Conservation (phyloP, 2,329 filamentous ascomycete species). For the Fusarium nelsonii region DNA sequence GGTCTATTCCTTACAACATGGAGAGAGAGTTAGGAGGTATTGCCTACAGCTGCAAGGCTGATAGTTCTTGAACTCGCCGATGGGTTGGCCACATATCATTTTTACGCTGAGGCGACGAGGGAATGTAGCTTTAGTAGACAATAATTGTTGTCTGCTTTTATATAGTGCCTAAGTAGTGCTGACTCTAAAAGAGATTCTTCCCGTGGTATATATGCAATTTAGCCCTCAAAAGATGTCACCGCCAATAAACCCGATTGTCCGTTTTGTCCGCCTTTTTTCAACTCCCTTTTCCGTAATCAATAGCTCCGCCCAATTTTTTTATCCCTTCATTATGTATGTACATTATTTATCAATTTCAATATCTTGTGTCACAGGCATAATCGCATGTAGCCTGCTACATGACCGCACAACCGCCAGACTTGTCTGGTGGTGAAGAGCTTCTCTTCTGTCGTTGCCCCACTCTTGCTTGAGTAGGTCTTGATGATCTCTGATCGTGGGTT, state of each 20-base stretch:
- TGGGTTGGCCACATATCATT: neutral
- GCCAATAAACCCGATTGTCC: neutral
- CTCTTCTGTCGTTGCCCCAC: conserved; percentile 10
- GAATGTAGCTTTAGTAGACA: too few relatives aligned
- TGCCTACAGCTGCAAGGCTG: conserved; percentile 16
- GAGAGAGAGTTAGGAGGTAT: conserved; percentile 13
- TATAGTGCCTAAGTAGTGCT: neutral
- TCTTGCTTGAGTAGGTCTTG: conserved; percentile 7
- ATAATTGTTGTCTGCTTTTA: neutral
- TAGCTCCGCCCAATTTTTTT: neutral
- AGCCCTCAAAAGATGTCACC: neutral
- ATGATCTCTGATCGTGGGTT: conserved; percentile 16
- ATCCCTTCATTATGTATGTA: neutral
- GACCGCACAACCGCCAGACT: conserved; percentile 20
- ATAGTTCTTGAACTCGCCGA: conserved; percentile 1
- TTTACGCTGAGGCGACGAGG: neutral
- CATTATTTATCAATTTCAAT: neutral
- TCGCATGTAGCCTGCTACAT: conserved; percentile 28
- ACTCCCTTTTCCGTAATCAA: conserved; percentile 5
- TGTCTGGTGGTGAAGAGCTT: conserved; percentile 22
- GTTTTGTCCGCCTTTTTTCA: conserved; percentile 1
- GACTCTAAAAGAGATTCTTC: neutral
- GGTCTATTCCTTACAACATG: neutral
- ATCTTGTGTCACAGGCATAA: neutral
- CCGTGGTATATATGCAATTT: conserved; percentile 21